Base-by-base conservation (phyloP, 805 yeast species). In the Starmerella floris region DNA sequence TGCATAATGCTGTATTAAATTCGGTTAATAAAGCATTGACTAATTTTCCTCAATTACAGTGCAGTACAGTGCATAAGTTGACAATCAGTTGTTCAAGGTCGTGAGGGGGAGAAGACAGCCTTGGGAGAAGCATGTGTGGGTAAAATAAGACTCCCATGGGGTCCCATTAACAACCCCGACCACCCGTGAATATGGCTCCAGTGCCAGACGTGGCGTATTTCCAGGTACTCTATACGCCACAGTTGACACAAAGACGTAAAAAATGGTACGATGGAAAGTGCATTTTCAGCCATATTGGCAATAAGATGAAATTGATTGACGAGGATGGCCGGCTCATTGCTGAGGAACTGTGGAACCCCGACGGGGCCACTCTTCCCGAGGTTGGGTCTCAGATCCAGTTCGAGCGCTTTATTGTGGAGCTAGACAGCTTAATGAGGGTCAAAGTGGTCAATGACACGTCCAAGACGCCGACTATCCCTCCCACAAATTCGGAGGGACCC, bases 231-330 rank as follows among this genome's bases (percentile, higher is more conserved):
- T 63, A 57, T 56, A 58, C 67, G 11, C 42, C 60, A 1, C 56
- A 62, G 23, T 37, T 61, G 26, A 51, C 53, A 10, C 65, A 63
- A 49, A 63, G 63, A 44, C 51, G 50, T 28, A 63, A 63, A 42
- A 48, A 46, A 36, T 63, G 67, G 67, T 50, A 57, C 43, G 67
- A 63, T 37, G 67, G 67, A 2, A 41, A 33, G 8, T 44, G 60
- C 23, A 52, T 48, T 19, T 49, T 57, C 35, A 51, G 54, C 39
- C 27, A 35, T 4, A 46, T 51, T 42, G 52, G 54, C 41, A 39
- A 41, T 21, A 51, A 58, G n/a, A 51, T 57, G 13, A 42, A 54
- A 37, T 50, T 62, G 10, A 46, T 50, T 30, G 62, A 62, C 39
- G 56, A 56, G 10, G 45, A 43, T 1, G 54, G 59, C n/a, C 40